phyloP scores from a whole-genome alignment of 2,329 filamentous ascomycete genomes.

The Knufia petricola region DNA sequence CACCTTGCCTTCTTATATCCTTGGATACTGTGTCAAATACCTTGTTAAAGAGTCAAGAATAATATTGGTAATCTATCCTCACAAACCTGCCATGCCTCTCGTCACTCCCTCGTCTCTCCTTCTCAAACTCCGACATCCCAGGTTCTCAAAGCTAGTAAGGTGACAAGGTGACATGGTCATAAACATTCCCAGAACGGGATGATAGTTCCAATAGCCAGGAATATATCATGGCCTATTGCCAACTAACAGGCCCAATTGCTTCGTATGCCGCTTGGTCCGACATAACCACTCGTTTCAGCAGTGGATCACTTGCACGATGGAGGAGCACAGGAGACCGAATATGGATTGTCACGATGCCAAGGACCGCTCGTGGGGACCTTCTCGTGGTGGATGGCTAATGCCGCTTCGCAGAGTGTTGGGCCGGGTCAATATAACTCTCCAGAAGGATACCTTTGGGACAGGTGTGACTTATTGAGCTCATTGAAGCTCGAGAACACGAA shows the following conservation, averaged over 20 bases:
- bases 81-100: not conserved
- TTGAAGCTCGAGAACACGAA: no score
- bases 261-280: not conserved
- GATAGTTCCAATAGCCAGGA: not conserved
- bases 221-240: not conserved
- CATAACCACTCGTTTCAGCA: not conserved
- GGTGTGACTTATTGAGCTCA: no score
- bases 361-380: no score
- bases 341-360: no score
- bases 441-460: no score
- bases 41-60: not conserved
- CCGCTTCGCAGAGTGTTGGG: no score
- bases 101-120: not conserved
- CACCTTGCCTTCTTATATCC: not conserved
- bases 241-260: not conserved
- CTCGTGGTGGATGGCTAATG: no score
- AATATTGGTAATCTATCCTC: not conserved
- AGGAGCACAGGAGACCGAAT: no score
- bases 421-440: no score
- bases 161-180: not conserved
- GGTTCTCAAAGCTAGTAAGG: not conserved
- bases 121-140: not conserved
- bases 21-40: not conserved
- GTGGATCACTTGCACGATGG: no score
- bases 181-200: not conserved